Conservation (phyloP, 1,139 yeast genomes). For the Arxiozyma slooffiae region DNA sequence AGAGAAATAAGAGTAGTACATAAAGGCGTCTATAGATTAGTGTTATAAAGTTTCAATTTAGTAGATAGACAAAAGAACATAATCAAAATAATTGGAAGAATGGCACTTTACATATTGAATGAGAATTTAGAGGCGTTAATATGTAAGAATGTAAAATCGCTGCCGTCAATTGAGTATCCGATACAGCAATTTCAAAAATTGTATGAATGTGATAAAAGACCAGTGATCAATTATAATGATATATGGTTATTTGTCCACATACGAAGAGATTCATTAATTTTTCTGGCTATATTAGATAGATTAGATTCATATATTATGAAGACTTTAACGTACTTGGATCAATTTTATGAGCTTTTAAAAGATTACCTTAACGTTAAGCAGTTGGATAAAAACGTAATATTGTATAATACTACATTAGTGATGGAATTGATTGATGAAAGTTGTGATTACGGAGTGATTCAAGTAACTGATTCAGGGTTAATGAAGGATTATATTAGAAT, state of each 20-base stretch:
- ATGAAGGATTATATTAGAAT: slow-evolving; percentile 56
- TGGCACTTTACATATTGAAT: slow-evolving; percentile 46
- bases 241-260: slow-evolving; percentile 35
- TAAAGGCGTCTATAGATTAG: neutral
- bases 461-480: slow-evolving; percentile 62
- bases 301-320: slow-evolving; percentile 47
- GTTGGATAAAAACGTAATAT: slow-evolving; percentile 48
- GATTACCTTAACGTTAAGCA: slow-evolving; percentile 42
- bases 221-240: slow-evolving; percentile 21
- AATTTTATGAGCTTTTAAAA: slow-evolving; percentile 47
- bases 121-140: slow-evolving; percentile 49
- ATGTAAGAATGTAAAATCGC: slow-evolving; percentile 43
- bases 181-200: slow-evolving; percentile 11
- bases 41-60: too few relatives aligned
- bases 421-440: slow-evolving; percentile 67
- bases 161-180: slow-evolving; percentile 13
- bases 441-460: slow-evolving; percentile 65
- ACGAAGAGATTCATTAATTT: slow-evolving; percentile 45
- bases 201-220: slow-evolving; percentile 25
- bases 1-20: neutral
- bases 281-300: slow-evolving; percentile 38
- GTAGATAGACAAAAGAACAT: neutral
- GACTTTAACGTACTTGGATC: slow-evolving; percentile 47
- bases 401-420: slow-evolving; percentile 59
- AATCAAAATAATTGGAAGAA: neutral